phyloP scores from a whole-genome alignment of 768 basidiomycete species.

The Tylopilus cervinicoccineus region DNA sequence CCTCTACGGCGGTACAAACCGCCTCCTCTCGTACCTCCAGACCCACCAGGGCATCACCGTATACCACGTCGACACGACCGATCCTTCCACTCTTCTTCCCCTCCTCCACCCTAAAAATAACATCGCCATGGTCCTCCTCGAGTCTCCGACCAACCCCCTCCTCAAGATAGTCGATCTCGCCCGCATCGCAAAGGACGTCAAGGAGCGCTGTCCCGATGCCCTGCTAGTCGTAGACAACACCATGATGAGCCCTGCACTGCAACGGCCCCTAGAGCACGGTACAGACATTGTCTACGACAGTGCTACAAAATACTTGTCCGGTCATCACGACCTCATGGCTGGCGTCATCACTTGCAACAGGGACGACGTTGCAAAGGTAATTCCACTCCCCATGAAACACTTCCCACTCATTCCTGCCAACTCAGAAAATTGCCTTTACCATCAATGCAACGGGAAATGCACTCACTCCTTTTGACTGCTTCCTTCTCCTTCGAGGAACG shows the following conservation, averaged over 20 bases:
- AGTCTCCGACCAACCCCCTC: constrained; percentile 96
- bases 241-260: constrained; percentile 99
- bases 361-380: constrained; percentile 83
- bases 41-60: constrained; percentile 86
- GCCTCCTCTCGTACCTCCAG: constrained; percentile 84
- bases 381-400: too few relatives aligned
- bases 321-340: constrained; percentile 99
- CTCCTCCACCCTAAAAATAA: constrained; percentile 60
- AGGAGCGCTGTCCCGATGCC: constrained; percentile 75
- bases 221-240: constrained; percentile 94
- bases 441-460: constrained; percentile 95
- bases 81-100: constrained; percentile 57
- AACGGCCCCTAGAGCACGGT: constrained; percentile 91
- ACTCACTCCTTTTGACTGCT: constrained; percentile 92
- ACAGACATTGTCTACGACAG: constrained; percentile 98
- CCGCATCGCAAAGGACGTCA: constrained; percentile 77
- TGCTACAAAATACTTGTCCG: constrained; percentile 95
- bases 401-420: neutral
- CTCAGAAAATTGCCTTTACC: constrained; percentile 80
- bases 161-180: constrained; percentile 93
- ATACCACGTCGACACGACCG: constrained; percentile 91
- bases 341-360: constrained; percentile 91
- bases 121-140: constrained; percentile 93
- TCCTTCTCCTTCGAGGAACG: constrained; percentile 90
- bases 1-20: constrained; percentile 96